Conservation (phyloP, 2,329 filamentous ascomycete species). For the Coniella lustricola region DNA sequence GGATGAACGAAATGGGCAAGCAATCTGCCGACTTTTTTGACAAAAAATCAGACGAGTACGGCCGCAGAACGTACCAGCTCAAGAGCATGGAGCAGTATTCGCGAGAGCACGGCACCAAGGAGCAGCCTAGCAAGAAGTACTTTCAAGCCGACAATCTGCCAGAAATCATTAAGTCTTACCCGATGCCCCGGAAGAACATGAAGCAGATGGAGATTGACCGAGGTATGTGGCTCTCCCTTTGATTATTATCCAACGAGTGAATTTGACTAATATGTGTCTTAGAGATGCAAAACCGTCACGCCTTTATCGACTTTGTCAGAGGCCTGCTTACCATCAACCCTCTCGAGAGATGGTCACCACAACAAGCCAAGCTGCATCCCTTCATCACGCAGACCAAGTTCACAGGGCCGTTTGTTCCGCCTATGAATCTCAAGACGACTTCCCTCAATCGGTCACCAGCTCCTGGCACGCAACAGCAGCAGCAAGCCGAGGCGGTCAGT, state of each 20-base stretch:
- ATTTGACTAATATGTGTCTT: constrained; percentile 18
- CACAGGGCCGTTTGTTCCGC: constrained; percentile 90
- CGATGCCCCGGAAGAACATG: constrained; percentile 99
- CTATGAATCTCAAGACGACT: constrained; percentile 90
- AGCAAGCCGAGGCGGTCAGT: constrained; percentile 87
- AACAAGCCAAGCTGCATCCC: constrained; percentile 93
- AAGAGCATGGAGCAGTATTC: constrained; percentile 99
- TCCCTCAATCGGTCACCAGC: constrained; percentile 81
- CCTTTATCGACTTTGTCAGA: constrained; percentile 96
- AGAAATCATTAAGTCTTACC: constrained; percentile 95
- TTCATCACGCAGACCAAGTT: constrained; percentile 99
- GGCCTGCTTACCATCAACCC: constrained; percentile 92
- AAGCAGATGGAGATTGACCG: constrained; percentile 92
- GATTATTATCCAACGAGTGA: not conserved
- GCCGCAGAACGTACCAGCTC: constrained; percentile 79
- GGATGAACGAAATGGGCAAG: constrained; percentile 99
- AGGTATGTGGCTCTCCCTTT: constrained; percentile 51
- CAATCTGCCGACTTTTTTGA: constrained; percentile 97
- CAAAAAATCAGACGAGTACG: constrained; percentile 85
- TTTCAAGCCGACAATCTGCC: constrained; percentile 91
- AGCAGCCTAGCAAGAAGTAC: constrained; percentile 99
- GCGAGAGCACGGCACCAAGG: constrained; percentile 89
- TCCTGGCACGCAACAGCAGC: constrained; percentile 89
- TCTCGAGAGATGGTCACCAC: constrained; percentile 92
- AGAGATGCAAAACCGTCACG: constrained; percentile 98